Conservation (phyloP, 805 yeast species). For the Saccharomycopsis sp. region DNA sequence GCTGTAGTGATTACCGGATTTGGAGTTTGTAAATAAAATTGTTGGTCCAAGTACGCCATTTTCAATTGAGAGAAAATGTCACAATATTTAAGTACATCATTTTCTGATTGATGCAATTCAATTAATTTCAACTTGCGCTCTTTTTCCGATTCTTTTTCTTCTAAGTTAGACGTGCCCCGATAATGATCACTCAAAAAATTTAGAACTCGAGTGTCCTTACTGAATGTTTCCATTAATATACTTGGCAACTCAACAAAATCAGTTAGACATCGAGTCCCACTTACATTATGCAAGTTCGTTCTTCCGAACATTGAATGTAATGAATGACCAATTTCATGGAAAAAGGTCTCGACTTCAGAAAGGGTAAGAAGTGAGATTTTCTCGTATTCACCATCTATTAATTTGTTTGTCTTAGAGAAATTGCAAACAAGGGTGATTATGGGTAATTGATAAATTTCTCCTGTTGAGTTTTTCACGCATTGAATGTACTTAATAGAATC, state of each 20-base stretch:
- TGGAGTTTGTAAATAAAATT: slow-evolving; percentile 46
- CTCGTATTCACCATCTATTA: slow-evolving; percentile 25
- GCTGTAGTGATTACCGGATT: slow-evolving; percentile 11
- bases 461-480: slow-evolving; percentile 28
- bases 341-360: slow-evolving; percentile 84
- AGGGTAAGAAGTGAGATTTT: slow-evolving; percentile 55
- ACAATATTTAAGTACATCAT: slow-evolving; percentile 49
- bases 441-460: slow-evolving; percentile 68
- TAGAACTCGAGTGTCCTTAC: slow-evolving; percentile 72
- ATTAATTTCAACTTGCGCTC: slow-evolving; percentile 10
- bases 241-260: slow-evolving; percentile 97
- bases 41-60: slow-evolving; percentile 85
- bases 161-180: slow-evolving; percentile 21
- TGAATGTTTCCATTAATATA: slow-evolving; percentile 92
- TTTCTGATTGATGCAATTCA: slow-evolving; percentile 38
- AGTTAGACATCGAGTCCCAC: slow-evolving; percentile 92
- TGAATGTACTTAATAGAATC: slow-evolving; percentile 19
- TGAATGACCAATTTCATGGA: slow-evolving; percentile 99
- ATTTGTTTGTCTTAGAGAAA: slow-evolving; percentile 41
- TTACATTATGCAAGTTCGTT: slow-evolving; percentile 81
- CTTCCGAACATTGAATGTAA: slow-evolving; percentile 96
- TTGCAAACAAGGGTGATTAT: slow-evolving; percentile 86
- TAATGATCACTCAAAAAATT: slow-evolving; percentile 66
- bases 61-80: slow-evolving; percentile 84
- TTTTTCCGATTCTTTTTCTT: slow-evolving; percentile 6